phyloP scores from a whole-genome alignment of 371 early-diverging fungal species.

The Mucor lusitanicus region DNA sequence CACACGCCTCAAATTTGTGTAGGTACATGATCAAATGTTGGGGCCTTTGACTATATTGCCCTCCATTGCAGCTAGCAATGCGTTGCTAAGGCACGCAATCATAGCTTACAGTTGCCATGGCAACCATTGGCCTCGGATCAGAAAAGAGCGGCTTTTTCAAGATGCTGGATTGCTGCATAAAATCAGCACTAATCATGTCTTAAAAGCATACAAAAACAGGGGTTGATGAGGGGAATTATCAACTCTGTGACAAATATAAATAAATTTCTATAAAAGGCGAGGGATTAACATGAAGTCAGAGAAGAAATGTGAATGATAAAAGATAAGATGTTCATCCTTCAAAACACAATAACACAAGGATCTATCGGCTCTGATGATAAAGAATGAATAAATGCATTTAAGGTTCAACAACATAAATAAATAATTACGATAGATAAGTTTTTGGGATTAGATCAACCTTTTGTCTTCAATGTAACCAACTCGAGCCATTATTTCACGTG shows the following conservation, averaged over 20 bases:
- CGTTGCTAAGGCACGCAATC: too few relatives aligned
- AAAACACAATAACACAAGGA: not conserved
- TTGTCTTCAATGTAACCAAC: not conserved
- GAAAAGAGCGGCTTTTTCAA: too few relatives aligned
- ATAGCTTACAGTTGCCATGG: not conserved
- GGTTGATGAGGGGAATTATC: not conserved
- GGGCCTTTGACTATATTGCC: not conserved
- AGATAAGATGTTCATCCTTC: not conserved
- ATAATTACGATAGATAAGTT: slow-evolving; percentile 1
- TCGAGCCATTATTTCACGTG: not conserved
- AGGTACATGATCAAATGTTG: not conserved
- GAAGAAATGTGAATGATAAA: not conserved
- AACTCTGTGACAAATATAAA: not conserved
- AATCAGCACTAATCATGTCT: too few relatives aligned
- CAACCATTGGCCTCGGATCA: too few relatives aligned
- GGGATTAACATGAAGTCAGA: not conserved
- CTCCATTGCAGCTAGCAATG: too few relatives aligned
- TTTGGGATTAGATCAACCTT: not conserved
- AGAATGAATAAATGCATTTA: not conserved
- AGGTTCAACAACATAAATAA: not conserved
- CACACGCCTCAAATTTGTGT: not conserved
- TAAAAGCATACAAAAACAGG: not conserved
- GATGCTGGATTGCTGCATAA: too few relatives aligned
- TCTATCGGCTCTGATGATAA: not conserved
- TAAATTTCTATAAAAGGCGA: slow-evolving; percentile 2